Evolutionary conservation across 805 yeast species (phyloP).

Genomic region (Saccharomyces kudriavzevii): DNA sequence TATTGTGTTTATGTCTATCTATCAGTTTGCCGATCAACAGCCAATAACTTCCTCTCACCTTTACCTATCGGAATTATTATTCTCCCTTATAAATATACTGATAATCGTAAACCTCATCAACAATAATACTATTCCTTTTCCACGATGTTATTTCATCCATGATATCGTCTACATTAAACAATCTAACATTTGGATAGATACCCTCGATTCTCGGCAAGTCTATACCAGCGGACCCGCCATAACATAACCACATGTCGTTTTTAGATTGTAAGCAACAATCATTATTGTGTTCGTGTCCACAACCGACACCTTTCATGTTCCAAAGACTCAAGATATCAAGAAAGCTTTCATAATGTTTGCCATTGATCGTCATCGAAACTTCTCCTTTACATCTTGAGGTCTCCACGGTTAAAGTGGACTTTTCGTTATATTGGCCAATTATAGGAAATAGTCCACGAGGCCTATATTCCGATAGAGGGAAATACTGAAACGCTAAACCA

Average conservation of each 20-base stretch:
- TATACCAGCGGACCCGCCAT: slow-evolving; percentile 59
- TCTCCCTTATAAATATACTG: slow-evolving; percentile 29
- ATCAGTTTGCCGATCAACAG: background rate
- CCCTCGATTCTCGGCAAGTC: slow-evolving; percentile 53
- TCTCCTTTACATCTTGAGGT: background rate
- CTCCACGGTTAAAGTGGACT: slow-evolving; percentile 33
- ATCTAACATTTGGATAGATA: slow-evolving; percentile 42
- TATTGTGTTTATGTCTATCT: background rate
- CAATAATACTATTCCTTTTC: slow-evolving; percentile 47
- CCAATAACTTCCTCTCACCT: background rate
- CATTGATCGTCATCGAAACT: slow-evolving; percentile 7
- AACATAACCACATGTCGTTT: slow-evolving; percentile 50
- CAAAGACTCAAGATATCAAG: slow-evolving; percentile 33
- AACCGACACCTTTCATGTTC: slow-evolving; percentile 48
- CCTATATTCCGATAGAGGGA: slow-evolving; percentile 56
- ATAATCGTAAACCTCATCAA: slow-evolving; percentile 36
- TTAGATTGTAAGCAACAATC: slow-evolving; percentile 48
- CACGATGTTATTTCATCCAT: slow-evolving; percentile 43
- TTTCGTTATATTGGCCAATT: slow-evolving; percentile 32
- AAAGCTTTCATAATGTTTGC: background rate
- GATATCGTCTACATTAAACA: slow-evolving; percentile 42
- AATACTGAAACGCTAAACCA: slow-evolving; percentile 58
- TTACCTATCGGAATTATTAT: background rate
- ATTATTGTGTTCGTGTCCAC: slow-evolving; percentile 65
- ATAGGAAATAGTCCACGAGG: slow-evolving; percentile 32